These are phyloP conservation scores for Lentinus tigrinus DNA, from an alignment of 768 basidiomycete species.

Conservation along the genomic window DNA sequence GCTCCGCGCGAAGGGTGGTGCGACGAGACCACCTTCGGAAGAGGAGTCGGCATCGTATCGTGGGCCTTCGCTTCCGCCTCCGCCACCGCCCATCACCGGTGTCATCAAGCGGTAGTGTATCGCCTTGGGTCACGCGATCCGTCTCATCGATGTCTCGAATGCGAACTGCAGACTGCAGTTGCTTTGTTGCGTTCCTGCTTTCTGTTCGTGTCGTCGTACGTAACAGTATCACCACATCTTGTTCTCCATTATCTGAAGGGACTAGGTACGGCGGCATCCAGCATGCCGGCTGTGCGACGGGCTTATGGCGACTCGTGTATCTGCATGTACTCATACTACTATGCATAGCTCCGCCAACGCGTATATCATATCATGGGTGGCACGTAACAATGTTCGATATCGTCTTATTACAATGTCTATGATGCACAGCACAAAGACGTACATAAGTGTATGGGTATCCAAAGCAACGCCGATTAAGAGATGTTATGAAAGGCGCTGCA, in stretches of 20 bases:
- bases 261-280: not conserved
- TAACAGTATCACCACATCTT: not conserved
- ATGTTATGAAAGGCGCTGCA: slow-evolving; percentile 35
- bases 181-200: not conserved
- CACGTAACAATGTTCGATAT: not conserved
- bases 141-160: not conserved
- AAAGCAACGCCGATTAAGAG: not conserved
- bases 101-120: not conserved
- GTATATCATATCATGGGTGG: not conserved
- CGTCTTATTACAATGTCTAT: not conserved
- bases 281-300: not conserved
- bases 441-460: slow-evolving; percentile 14
- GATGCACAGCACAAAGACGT: slow-evolving; percentile 10
- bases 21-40: slow-evolving; percentile 5
- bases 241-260: not conserved
- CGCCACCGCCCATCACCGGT: too few relatives aligned
- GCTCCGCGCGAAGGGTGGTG: slow-evolving; percentile 36
- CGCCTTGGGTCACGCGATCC: not conserved
- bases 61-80: not conserved
- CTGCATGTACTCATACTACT: not conserved
- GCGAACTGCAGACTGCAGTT: not conserved
- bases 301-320: not conserved
- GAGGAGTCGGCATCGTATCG: slow-evolving; percentile 16
- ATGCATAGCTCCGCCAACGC: not conserved
- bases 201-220: not conserved